Conservation (phyloP, 2,329 filamentous ascomycete genomes). For the Colletotrichum orbiculare region DNA sequence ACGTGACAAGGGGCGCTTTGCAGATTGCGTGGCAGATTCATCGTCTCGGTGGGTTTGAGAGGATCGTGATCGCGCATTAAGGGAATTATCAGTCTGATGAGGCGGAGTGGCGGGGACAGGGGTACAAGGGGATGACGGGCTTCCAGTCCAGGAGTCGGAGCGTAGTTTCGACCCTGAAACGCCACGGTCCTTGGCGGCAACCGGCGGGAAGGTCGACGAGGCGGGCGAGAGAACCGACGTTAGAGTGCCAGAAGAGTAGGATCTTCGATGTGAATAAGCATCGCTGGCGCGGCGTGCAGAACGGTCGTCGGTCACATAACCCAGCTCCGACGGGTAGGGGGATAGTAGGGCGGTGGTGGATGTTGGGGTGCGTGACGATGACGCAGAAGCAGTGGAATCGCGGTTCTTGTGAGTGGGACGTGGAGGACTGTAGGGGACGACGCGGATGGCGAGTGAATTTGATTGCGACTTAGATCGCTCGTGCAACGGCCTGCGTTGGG, state of each 20-base stretch:
- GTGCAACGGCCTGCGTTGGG: constrained; percentile 49
- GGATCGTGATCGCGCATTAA: constrained; percentile 49
- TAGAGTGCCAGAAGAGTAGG: constrained; percentile 42
- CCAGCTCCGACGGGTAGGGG: constrained; percentile 26
- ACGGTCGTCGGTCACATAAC: constrained; percentile 17
- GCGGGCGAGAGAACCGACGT: constrained; percentile 29
- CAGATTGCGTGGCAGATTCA: constrained; percentile 39
- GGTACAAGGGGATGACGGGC: constrained; percentile 49
- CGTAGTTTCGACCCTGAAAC: constrained; percentile 60
- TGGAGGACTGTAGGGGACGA: constrained; percentile 62
- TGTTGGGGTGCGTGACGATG: constrained; percentile 29
- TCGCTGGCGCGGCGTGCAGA: constrained; percentile 25
- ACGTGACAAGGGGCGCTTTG: constrained; percentile 49
- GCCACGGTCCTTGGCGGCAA: constrained; percentile 47
- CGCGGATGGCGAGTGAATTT: constrained; percentile 56
- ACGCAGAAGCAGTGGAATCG: constrained; percentile 37
- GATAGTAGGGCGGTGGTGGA: constrained; percentile 26
- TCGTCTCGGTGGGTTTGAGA: constrained; percentile 32
- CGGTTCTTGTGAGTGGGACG: constrained; percentile 42
- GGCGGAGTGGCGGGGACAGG: constrained; percentile 51
- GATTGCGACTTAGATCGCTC: constrained; percentile 55
- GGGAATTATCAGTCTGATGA: constrained; percentile 51
- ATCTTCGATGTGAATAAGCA: constrained; percentile 28
- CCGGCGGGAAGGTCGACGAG: constrained; percentile 47
- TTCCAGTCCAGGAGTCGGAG: constrained; percentile 46